phyloP scores from a whole-genome alignment of 371 early-diverging fungal species.

The Mucor indicus region DNA sequence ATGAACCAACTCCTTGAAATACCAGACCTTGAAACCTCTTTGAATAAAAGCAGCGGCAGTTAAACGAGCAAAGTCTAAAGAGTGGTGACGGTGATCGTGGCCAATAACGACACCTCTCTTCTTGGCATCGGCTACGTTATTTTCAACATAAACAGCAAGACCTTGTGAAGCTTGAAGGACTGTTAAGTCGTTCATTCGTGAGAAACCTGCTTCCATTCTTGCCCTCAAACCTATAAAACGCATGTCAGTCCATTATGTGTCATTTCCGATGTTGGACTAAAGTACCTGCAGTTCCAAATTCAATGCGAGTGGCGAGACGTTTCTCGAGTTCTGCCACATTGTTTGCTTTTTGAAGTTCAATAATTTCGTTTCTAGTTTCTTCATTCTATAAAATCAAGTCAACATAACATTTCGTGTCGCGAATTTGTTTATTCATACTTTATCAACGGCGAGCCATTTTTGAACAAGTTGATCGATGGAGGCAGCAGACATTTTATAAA shows the following conservation, averaged over 20 bases:
- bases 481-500: slow-evolving; percentile 1
- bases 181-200: slow-evolving; percentile 92
- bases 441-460: slow-evolving; percentile 75
- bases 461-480: slow-evolving; percentile 33
- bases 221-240: slow-evolving; percentile 74
- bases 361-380: slow-evolving; percentile 64
- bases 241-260: not conserved
- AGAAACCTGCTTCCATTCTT: slow-evolving; percentile 94
- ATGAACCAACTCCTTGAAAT: slow-evolving; percentile 71
- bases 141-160: slow-evolving; percentile 57
- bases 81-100: slow-evolving; percentile 93
- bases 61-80: slow-evolving; percentile 77
- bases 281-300: slow-evolving; percentile 88
- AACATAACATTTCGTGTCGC: not conserved
- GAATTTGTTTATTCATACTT: slow-evolving; percentile 36
- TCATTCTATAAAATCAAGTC: slow-evolving; percentile 54
- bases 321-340: slow-evolving; percentile 59
- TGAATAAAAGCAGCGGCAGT: slow-evolving; percentile 84
- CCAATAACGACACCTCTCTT: slow-evolving; percentile 88
- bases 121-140: slow-evolving; percentile 51
- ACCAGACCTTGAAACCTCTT: slow-evolving; percentile 83
- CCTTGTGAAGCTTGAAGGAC: slow-evolving; percentile 90
- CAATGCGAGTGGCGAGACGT: slow-evolving; percentile 71
- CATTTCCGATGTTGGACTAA: too few relatives aligned
- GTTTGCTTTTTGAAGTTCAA: slow-evolving; percentile 45